Evolutionary conservation across 441 rosid genomes (phyloP).

Genomic region (Jatropha multifida): DNA sequence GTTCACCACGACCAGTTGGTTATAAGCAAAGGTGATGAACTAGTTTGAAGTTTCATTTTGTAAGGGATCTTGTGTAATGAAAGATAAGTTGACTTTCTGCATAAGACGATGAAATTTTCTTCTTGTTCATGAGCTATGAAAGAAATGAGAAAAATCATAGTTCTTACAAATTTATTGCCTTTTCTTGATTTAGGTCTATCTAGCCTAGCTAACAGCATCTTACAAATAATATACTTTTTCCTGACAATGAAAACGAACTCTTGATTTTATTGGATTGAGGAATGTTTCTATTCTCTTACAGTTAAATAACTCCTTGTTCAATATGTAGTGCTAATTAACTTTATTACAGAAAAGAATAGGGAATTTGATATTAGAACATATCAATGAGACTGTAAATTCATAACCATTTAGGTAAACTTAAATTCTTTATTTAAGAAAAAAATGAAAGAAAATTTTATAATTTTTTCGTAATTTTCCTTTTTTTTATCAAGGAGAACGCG

Average conservation of each 20-base stretch:
- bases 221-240: neutral
- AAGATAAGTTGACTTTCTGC: slow-evolving; percentile 33
- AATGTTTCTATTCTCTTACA: slow-evolving; percentile 4
- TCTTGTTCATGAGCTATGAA: slow-evolving; percentile 29
- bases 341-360: slow-evolving; percentile 20
- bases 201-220: slow-evolving; percentile 14
- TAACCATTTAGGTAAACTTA: neutral
- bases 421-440: neutral
- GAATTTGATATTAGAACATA: neutral
- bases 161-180: slow-evolving; percentile 8
- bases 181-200: neutral
- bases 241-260: neutral
- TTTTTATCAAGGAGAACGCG: neutral
- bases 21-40: slow-evolving; percentile 6
- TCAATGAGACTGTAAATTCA: neutral
- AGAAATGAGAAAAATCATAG: slow-evolving; percentile 24
- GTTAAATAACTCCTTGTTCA: neutral
- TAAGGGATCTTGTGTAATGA: slow-evolving; percentile 31
- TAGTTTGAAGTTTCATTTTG: slow-evolving; percentile 18
- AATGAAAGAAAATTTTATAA: neutral
- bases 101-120: slow-evolving; percentile 28
- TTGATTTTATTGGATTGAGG: slow-evolving; percentile 9
- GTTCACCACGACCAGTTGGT: neutral
- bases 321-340: slow-evolving; percentile 16
- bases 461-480: neutral